Base-by-base conservation (phyloP, 1,284 basidiomycete species). In the Sparassis latifolia region DNA sequence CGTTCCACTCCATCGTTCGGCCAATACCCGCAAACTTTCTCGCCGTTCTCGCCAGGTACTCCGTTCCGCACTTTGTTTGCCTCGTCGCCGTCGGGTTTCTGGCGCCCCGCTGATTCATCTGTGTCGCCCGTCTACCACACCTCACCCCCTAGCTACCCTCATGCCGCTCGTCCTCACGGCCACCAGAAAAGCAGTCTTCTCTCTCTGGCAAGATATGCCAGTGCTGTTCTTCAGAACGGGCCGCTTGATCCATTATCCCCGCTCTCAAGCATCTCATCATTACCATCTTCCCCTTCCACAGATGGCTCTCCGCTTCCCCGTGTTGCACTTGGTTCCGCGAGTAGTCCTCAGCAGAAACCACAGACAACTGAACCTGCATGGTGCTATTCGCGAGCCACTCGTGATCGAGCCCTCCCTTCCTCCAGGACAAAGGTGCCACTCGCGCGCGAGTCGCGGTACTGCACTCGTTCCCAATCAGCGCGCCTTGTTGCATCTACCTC, bases 71-170 rank as follows among this genome's bases (percentile, higher is more conserved):
- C 50, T 33, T 50, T 60, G 30, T 59, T 61, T 42, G 52, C 54
- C 33, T 61, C 59, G 1, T 62, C 62, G 12, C 58, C 62, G 1
- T 48, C 50, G 7, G 55, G 54, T 2, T 57, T 55, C 48, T 63
- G 60, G 60, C 49, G 59, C 30, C 43, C 52, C 1, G 51, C 51
- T 41, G 44, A 48, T 10, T 44, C 48, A 7, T 58, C 61, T 10
- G 42, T 61, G 7, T 64, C 62, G 10, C 62, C 61, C 28, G 53
- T 60, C 38, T 55, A 55, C 30, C 56, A 58, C 20, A 41, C 20
- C 20, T 20, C 20, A 20, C 20, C 20, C 20, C 20, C 20, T 20
- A 20, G 20, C 20, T 20, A 20, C 20, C 20, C 20, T 20, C 20
- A 20, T 20, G 20, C 39, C 30, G 28, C 30, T 37, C 52, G 49